These are phyloP conservation scores for Carallia pectinifolia DNA, from an alignment of 345 rosid species.

Conservation along the genomic window DNA sequence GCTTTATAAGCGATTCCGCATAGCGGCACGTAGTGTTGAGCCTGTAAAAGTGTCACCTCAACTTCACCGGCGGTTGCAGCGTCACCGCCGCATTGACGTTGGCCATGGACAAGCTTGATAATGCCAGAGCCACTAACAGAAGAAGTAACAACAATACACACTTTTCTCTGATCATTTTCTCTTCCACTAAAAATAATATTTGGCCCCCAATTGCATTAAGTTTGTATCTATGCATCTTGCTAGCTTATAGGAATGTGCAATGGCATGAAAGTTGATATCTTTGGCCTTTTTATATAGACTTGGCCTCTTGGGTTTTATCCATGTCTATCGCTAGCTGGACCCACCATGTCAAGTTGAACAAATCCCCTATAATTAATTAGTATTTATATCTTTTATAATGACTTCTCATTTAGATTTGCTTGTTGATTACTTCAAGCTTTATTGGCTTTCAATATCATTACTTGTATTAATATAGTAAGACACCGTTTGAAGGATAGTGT, in stretches of 20 bases:
- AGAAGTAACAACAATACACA: background rate
- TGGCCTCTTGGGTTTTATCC: constrained; percentile 1
- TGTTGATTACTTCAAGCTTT: no score
- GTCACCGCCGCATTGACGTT: constrained; percentile 37
- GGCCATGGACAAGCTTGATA: constrained; percentile 23
- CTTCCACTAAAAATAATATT: constrained; percentile 3
- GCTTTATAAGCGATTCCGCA: constrained; percentile 50
- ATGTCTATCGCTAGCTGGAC: background rate
- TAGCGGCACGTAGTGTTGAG: constrained; percentile 40
- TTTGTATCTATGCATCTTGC: constrained; percentile 2
- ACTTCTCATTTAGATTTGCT: no score
- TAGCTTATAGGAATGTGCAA: background rate
- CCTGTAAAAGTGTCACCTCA: constrained; percentile 61
- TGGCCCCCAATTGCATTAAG: constrained; percentile 18
- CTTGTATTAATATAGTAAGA: background rate
- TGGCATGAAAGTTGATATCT: background rate
- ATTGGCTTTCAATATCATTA: background rate
- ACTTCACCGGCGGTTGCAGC: constrained; percentile 37
- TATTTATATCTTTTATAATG: no score
- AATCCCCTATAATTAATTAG: background rate
- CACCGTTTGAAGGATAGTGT: constrained; percentile 24
- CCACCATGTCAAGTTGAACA: constrained; percentile 10
- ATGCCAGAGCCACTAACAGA: constrained; percentile 25
- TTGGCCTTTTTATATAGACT: constrained; percentile 32
- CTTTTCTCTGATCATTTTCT: background rate